These are phyloP conservation scores for Saprolegnia parasitica DNA, from an alignment of 352 stramenopile species.

Conservation along the genomic window DNA sequence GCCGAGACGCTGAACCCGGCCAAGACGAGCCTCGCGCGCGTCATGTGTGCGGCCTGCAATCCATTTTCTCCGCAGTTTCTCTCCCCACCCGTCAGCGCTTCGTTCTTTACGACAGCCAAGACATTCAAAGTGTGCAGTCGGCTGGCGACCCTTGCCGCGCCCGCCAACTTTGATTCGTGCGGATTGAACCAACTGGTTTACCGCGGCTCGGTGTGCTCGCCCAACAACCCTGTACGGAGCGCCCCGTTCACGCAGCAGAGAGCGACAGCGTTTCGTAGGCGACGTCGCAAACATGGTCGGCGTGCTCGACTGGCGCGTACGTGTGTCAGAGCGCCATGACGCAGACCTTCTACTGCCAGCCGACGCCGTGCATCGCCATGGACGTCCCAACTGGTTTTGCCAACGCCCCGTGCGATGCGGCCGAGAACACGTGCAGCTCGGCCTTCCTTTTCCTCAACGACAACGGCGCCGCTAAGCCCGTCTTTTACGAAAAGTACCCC, in stretches of 20 bases:
- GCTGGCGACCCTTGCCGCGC: constrained; percentile 1
- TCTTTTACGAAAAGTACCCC: constrained; percentile 57
- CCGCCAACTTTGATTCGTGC: constrained; percentile 23
- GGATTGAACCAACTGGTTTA: constrained; percentile 17
- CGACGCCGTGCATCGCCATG: constrained; percentile 37
- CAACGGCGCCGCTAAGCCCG: constrained; percentile 67
- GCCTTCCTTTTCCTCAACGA: constrained; percentile 72
- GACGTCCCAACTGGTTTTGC: constrained; percentile 48
- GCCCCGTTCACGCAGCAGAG: background rate
- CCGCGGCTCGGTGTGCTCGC: constrained; percentile 6
- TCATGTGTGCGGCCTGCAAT: constrained; percentile 22
- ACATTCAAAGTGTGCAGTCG: constrained; percentile 22
- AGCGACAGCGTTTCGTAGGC: background rate
- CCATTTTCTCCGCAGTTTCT: constrained; percentile 7
- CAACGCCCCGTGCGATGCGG: constrained; percentile 44
- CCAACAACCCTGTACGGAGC: constrained; percentile 13
- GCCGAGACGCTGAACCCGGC: constrained; percentile 15
- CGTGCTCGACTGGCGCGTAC: constrained; percentile 49
- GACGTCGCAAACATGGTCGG: constrained; percentile 36
- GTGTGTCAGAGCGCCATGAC: constrained; percentile 43
- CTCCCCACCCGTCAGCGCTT: background rate
- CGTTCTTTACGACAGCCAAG: background rate
- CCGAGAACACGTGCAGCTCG: constrained; percentile 50
- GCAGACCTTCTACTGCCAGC: constrained; percentile 53
- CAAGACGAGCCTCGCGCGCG: constrained; percentile 5